These are phyloP conservation scores for Euphorbia pulcherrima DNA, from an alignment of 345 rosid genomes.

Conservation along the genomic window DNA sequence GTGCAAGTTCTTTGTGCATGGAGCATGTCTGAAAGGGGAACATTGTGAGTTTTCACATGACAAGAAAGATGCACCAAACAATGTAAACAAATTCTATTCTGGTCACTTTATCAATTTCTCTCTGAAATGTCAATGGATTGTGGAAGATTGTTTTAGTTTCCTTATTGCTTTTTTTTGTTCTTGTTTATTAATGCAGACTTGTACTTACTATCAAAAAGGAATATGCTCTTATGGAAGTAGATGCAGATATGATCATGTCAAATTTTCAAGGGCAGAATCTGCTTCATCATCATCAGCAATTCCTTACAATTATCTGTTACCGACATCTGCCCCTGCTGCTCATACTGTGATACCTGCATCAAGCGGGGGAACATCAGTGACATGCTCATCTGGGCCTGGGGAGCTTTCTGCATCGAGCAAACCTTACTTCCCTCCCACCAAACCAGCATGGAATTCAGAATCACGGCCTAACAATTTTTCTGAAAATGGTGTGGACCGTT, in stretches of 20 bases:
- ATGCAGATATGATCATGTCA: conserved; percentile 80
- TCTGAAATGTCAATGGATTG: not conserved
- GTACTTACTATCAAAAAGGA: conserved; percentile 92
- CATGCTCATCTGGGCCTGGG: conserved; percentile 26
- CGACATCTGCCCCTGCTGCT: conserved; percentile 27
- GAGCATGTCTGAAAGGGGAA: conserved; percentile 90
- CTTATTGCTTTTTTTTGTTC: conserved; percentile 3
- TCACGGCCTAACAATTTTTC: conserved; percentile 25
- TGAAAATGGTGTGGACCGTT: conserved; percentile 37
- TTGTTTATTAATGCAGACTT: conserved; percentile 47
- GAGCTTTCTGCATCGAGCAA: conserved; percentile 39
- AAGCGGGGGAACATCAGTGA: conserved; percentile 21
- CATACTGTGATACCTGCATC: conserved; percentile 26
- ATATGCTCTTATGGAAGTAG: conserved; percentile 72
- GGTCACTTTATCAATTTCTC: not conserved
- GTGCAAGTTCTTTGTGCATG: conserved; percentile 86
- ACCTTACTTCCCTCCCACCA: conserved; percentile 28
- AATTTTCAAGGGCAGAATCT: conserved; percentile 39
- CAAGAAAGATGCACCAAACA: conserved; percentile 55
- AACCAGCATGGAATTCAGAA: conserved; percentile 42
- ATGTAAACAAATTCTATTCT: conserved; percentile 38
- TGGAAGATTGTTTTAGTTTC: not conserved
- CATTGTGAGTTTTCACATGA: conserved; percentile 92
- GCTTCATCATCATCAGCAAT: conserved; percentile 55
- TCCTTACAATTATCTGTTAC: conserved; percentile 26